Base-by-base conservation (phyloP, 768 basidiomycete species). In the Collybiopsis luxurians region DNA sequence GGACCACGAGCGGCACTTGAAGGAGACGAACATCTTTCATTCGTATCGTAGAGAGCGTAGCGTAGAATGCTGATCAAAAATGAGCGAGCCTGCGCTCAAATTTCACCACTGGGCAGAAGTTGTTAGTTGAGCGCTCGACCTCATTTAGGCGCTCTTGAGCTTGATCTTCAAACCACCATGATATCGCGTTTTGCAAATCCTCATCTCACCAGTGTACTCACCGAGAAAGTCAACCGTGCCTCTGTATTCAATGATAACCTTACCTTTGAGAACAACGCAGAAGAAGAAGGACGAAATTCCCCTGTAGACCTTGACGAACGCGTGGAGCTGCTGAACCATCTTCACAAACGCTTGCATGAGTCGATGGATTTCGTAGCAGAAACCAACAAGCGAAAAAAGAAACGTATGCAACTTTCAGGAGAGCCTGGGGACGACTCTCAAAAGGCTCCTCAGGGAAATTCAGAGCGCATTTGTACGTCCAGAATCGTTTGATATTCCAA, bases 101-200 rank as follows among this genome's bases (percentile, higher is more conserved):
- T n/a, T n/a, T n/a, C n/a, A n/a, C n/a, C n/a, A n/a, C n/a, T n/a
- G n/a, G n/a, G n/a, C n/a, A n/a, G n/a, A n/a, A n/a, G n/a, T n/a
- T n/a, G n/a, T n/a, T n/a, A n/a, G n/a, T n/a, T n/a, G n/a, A n/a
- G n/a, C n/a, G n/a, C n/a, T n/a, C n/a, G n/a, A n/a, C n/a, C n/a
- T n/a, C n/a, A n/a, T n/a, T n/a, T n/a, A n/a, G n/a, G n/a, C n/a
- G n/a, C n/a, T n/a, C n/a, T n/a, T n/a, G n/a, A n/a, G 31, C 31
- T 34, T 34, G 31, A 34, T 34, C 13, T 13, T 34, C n/a, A 13
- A 34, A 34, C 31, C 23, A 39, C 15, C 24, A 51, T 51, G 50
- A 24, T 38, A 39, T 34, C 50, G 50, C 50, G 50, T 51, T 51
- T 51, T 17, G 50, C 24, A 9, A 51, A 51, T 51, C 50, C 50